Percentiles rank a stretch among this genome's conserved stretches.
These are phyloP conservation scores for Pachyrhizus erosus DNA, from an alignment of 306 rosid species.

Conservation along the genomic window DNA sequence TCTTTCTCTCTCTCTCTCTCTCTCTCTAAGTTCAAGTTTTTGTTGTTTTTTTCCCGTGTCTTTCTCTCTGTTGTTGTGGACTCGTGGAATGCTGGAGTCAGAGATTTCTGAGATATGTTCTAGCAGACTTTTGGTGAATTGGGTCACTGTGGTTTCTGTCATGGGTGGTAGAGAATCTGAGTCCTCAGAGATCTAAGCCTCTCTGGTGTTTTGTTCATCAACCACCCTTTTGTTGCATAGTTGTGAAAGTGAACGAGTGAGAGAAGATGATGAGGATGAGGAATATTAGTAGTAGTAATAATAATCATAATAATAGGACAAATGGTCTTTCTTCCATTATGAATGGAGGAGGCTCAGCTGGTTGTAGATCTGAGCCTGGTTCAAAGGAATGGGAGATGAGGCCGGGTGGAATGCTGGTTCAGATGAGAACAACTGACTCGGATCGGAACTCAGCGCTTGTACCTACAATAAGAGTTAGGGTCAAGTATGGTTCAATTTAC, in stretches of 20 bases:
- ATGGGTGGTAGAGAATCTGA: conserved; percentile 49
- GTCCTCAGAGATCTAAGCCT: conserved; percentile 60
- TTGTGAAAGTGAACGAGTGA: conserved; percentile 18
- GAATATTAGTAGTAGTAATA: conserved; percentile 34
- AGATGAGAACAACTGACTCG: conserved; percentile 67
- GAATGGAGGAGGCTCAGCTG: conserved; percentile 47
- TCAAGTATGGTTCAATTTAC: conserved; percentile 78
- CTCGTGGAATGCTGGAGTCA: conserved; percentile 67
- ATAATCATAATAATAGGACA: conserved; percentile 39
- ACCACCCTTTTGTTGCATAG: conserved; percentile 29
- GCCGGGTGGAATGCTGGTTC: conserved; percentile 99
- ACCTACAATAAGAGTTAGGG: conserved; percentile 79
- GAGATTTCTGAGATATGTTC: conserved; percentile 48
- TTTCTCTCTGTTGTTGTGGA: conserved; percentile 36
- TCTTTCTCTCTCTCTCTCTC: conserved; percentile 4
- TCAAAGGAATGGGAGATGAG: conserved; percentile 86
- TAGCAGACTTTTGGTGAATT: conserved; percentile 51
- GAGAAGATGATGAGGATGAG: conserved; percentile 84
- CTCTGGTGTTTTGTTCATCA: not conserved
- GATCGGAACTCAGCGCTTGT: conserved; percentile 69
- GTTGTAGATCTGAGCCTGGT: conserved; percentile 58
- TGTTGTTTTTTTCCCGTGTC: not conserved
- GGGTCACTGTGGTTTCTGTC: conserved; percentile 57
- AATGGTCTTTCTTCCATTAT: conserved; percentile 49
- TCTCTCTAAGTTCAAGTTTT: conserved; percentile 10